phyloP scores from a whole-genome alignment of 345 rosid genomes.

The Pseudoturritis turrita region DNA sequence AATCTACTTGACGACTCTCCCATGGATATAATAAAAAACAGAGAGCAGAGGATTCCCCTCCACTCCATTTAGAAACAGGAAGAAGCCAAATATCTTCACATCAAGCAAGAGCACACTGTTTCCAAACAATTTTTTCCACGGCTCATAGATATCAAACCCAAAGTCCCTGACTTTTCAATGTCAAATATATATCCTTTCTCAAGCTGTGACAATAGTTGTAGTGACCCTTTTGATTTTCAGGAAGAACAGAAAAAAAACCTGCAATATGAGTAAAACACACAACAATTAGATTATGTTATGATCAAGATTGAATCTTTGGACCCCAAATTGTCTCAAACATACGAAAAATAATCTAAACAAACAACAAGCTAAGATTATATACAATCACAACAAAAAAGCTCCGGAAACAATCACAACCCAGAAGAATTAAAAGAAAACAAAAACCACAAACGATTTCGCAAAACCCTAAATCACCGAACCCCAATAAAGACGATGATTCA shows the following conservation, averaged over 20 bases:
- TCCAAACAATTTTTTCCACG: background rate
- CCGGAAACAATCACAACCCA: background rate
- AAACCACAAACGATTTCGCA: background rate
- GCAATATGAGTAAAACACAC: conserved; percentile 6
- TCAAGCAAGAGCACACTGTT: background rate
- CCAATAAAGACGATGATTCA: background rate
- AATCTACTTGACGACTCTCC: conserved; percentile 56
- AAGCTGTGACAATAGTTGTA: background rate
- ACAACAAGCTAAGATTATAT: background rate
- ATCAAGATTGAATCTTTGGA: background rate
- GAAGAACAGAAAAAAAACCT: background rate
- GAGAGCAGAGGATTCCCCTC: conserved; percentile 45
- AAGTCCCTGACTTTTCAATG: background rate
- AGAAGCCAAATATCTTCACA: background rate
- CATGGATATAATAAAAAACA: conserved; percentile 48
- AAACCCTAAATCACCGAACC: conserved; percentile 29
- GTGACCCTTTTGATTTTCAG: background rate
- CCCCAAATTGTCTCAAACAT: background rate
- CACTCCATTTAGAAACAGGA: conserved; percentile 49
- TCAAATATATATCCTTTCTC: too few relatives aligned
- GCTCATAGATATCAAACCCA: background rate
- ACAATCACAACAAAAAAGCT: background rate
- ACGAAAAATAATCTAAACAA: background rate
- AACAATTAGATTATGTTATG: background rate
- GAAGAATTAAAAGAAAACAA: background rate